Base-by-base conservation (phyloP, 768 basidiomycete genomes). In the Psilocybe cubensis region DNA sequence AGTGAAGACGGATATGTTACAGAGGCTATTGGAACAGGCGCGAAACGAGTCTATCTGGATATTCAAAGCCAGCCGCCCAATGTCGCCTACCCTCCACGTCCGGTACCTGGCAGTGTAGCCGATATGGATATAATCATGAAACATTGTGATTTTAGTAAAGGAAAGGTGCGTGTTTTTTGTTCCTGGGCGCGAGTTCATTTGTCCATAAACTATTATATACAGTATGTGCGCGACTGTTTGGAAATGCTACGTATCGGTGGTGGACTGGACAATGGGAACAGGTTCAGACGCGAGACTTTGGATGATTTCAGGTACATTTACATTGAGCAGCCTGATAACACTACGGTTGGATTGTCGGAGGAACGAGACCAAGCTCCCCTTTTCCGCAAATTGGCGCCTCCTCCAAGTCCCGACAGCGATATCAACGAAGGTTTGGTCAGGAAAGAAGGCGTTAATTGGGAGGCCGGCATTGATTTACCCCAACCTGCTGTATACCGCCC, bases 211-310 rank as follows among this genome's bases (percentile, higher is more conserved):
- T 49, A 47, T 49, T 29, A 31, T 52, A 50, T 42, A 18, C 54
- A 96, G 90, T 94, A 93, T 71, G 96, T 97, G n/a, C 89, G 96
- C 9, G 95, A 97, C 67, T 98, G 96, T 65, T 74, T 97, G 31
- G 94, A 97, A 68, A 88, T 94, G 61, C 81, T 98, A 11, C 86
- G 94, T 4, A 74, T 93, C 29, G 94, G 94, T 17, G 92, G 85
- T 6, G 89, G 91, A 1, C 79, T 96, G 46, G 94, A 98, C 70
- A 87, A 89, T 58, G 87, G 85, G 40, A 80, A 84, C 21, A 80
- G 91, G 23, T 70, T 89, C 40, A 80, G 93, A 51, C 81, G 94
- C 56, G 90, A 89, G 9, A 82, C 85, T 61, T 77, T 89, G 64
- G 82, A 87, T 63, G 81, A 85, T 62, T 92, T 89, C 89, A 87